These are phyloP conservation scores for Ophiostoma himal-ulmi DNA, from an alignment of 2,329 filamentous ascomycete genomes.

Conservation along the genomic window DNA sequence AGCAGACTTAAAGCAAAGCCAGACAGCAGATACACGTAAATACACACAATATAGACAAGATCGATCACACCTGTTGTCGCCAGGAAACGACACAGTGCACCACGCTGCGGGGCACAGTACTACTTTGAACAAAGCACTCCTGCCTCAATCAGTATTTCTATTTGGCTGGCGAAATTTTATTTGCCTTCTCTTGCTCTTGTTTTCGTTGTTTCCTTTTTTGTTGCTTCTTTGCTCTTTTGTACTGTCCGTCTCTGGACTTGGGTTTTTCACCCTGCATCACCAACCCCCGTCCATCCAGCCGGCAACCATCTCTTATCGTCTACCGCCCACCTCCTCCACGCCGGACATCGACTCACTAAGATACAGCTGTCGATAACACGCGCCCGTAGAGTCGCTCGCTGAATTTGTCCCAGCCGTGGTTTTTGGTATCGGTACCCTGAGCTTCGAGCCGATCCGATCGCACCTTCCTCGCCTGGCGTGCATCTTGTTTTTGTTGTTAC, in stretches of 20 bases:
- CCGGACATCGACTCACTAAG: neutral
- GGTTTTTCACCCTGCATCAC: neutral
- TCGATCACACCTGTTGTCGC: neutral
- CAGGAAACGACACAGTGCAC: neutral
- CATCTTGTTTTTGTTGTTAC: neutral
- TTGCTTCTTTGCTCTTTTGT: neutral
- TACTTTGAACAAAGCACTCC: slow-evolving; percentile 2
- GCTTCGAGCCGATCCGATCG: neutral
- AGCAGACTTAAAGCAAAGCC: neutral
- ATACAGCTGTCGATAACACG: neutral
- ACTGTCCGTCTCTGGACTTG: neutral
- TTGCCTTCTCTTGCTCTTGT: neutral
- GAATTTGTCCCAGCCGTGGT: neutral
- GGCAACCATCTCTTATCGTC: neutral
- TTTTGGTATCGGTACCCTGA: neutral
- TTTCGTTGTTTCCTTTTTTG: neutral
- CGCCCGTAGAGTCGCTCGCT: neutral
- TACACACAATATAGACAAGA: neutral
- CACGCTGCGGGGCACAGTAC: neutral
- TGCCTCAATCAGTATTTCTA: neutral
- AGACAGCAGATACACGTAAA: neutral
- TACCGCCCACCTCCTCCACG: neutral
- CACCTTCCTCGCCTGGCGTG: neutral
- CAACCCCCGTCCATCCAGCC: neutral
- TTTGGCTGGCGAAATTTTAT: slow-evolving; percentile 3